phyloP scores from a whole-genome alignment of 257 asterid genomes.

The Anisodus acutangulus region DNA sequence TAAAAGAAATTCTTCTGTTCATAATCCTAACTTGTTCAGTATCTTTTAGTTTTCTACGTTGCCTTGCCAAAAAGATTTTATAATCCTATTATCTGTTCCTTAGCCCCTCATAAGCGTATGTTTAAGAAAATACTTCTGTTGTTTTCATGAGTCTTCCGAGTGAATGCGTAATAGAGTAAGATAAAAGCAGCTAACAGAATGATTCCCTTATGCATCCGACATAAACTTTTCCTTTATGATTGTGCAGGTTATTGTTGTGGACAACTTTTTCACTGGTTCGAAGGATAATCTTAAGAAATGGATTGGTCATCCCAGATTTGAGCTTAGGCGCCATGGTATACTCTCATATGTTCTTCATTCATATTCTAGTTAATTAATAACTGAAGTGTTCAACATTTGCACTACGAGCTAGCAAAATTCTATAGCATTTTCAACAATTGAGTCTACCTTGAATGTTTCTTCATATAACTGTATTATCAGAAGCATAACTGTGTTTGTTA shows the following conservation, averaged over 20 bases:
- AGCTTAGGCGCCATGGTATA: constrained; percentile 60
- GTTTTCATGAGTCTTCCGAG: not conserved
- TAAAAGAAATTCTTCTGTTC: no score
- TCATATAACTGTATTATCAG: not conserved
- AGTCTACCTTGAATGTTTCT: not conserved
- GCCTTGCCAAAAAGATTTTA: not conserved
- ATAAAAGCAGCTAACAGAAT: not conserved
- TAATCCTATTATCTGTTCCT: not conserved
- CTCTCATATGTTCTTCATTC: not conserved
- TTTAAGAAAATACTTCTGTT: not conserved
- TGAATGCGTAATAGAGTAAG: no score
- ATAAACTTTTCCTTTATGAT: not conserved
- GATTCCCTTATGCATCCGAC: not conserved
- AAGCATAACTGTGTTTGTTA: not conserved
- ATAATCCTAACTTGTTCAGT: not conserved
- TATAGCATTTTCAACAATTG: no score
- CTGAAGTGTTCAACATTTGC: not conserved
- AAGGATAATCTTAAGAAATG: constrained; percentile 51
- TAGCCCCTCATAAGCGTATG: not conserved
- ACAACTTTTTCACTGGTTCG: constrained; percentile 56
- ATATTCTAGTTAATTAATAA: not conserved
- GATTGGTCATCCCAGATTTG: constrained; percentile 59
- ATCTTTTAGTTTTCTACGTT: not conserved
- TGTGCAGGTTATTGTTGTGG: constrained; percentile 52
- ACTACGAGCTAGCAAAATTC: not conserved